Evolutionary conservation across 208 protist genomes (phyloP), one percentile per base, ranked within the genome.

Genomic region (Porcisia hertigi): DNA sequence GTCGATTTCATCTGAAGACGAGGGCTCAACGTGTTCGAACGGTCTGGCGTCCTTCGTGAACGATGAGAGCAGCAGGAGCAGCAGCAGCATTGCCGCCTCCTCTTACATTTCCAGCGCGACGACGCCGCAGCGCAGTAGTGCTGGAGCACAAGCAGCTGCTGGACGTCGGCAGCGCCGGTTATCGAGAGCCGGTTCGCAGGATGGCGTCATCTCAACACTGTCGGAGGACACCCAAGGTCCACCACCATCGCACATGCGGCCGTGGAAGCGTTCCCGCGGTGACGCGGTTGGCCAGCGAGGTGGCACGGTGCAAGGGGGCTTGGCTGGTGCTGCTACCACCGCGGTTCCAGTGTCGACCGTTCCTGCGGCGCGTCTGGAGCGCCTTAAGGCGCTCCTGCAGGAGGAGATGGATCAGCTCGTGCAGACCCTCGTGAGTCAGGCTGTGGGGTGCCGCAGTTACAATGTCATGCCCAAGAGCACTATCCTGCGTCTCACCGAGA

Each of bases 391-490:
- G 9, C 65, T 78, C 20, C 77, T 97, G 67, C 83, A 89, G 70
- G 60, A 59, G 34, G 81, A 93, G 77, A 70, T 97, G 64, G 93
- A 97, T 75, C 70, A 66, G 30, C 85, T 95, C 53, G 89, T 95
- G 70, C 86, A 90, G 69, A 84, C 82, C 25, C 88, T 97, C 5
- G 93, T 91, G 30, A 90, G 93, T 73, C 78, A 79, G 71, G 86
- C 81, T 41, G 89, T 94, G 54, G 90, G 90, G 25, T 91, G 91
- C 4, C 89, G 93, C 23, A 83, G 86, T 80, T 95, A 94, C 82
- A 95, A 97, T 59, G 93, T 97, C 11, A 90, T 95, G 87, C 86
- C 89, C 23, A 92, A 88, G 82, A 94, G 90, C 69, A 93, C 90
- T 30, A 92, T 97, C 54, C 81, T 94, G 65, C 87, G 82, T 41